phyloP scores from a whole-genome alignment of 176 grass and related monocot genomes.

The Microstegium vimineum region DNA sequence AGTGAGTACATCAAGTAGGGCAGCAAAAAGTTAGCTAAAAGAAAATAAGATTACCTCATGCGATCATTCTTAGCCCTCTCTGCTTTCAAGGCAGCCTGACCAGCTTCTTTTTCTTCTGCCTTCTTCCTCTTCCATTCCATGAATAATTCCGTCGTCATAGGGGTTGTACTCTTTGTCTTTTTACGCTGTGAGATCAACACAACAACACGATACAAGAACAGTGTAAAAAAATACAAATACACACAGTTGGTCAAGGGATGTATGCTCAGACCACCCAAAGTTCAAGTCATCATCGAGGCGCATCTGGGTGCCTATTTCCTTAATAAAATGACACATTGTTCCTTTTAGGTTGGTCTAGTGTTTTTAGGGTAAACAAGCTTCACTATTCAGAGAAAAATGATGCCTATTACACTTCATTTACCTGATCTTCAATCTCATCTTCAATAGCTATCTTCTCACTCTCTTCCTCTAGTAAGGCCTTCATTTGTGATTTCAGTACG shows the following conservation, averaged over 20 bases:
- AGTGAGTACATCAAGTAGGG: not conserved
- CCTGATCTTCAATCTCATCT: constrained; percentile 99
- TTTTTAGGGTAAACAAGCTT: not conserved
- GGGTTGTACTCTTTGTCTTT: constrained; percentile 62
- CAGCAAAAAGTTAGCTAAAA: constrained; percentile 5
- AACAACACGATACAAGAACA: constrained; percentile 18
- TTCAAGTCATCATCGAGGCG: not conserved
- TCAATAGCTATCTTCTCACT: constrained; percentile 79
- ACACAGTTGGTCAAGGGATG: not conserved
- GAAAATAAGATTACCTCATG: constrained; percentile 69
- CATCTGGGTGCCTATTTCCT: not conserved
- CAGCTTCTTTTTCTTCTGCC: constrained; percentile 84
- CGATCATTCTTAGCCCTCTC: constrained; percentile 98
- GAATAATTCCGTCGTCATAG: constrained; percentile 83
- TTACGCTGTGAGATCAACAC: constrained; percentile 57
- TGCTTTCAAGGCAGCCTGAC: constrained; percentile 64
- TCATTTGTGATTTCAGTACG: constrained; percentile 99
- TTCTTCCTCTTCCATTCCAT: constrained; percentile 96
- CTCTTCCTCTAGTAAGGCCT: constrained; percentile 97
- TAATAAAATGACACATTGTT: not conserved
- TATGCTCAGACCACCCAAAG: not conserved
- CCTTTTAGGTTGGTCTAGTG: not conserved
- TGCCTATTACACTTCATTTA: constrained; percentile 26
- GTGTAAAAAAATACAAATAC: not conserved
- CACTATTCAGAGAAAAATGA: not conserved